A percentile compares a stretch with the other conserved stretches of the same genome.
Conservation (phyloP, 257 asterid species). For the Solanum chilense region DNA sequence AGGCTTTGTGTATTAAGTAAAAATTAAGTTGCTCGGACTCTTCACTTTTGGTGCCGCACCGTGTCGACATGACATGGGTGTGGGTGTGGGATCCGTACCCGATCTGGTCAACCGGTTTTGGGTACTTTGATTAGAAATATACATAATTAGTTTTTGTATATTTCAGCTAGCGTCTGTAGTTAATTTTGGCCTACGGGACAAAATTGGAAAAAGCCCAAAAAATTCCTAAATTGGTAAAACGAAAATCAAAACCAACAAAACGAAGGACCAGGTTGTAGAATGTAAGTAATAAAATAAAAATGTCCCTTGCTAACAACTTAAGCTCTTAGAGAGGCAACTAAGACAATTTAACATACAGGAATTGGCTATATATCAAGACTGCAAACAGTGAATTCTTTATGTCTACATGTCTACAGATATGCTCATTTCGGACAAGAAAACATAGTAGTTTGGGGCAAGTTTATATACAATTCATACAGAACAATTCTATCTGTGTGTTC, state of each 20-base stretch:
- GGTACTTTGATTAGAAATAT: neutral
- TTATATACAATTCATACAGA: neutral
- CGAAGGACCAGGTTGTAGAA: neutral
- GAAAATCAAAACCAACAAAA: neutral
- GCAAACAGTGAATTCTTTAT: neutral
- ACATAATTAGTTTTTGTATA: neutral
- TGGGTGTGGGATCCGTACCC: neutral
- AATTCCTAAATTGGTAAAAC: neutral
- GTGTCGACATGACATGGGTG: neutral
- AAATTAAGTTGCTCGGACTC: neutral
- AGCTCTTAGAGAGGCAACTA: neutral
- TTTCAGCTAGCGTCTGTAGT: neutral
- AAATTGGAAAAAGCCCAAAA: neutral
- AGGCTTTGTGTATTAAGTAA: neutral
- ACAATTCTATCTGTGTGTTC: neutral
- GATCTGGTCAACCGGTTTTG: neutral
- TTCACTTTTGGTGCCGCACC: neutral
- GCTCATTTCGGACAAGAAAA: neutral
- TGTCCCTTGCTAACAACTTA: neutral
- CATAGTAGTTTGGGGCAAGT: neutral
- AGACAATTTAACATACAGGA: neutral
- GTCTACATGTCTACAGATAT: neutral
- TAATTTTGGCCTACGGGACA: neutral
- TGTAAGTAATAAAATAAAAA: neutral
- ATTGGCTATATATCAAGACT: neutral